Evolutionary conservation across 2,329 filamentous ascomycete genomes (phyloP).

Genomic region (Arthrinium phaeospermum): DNA sequence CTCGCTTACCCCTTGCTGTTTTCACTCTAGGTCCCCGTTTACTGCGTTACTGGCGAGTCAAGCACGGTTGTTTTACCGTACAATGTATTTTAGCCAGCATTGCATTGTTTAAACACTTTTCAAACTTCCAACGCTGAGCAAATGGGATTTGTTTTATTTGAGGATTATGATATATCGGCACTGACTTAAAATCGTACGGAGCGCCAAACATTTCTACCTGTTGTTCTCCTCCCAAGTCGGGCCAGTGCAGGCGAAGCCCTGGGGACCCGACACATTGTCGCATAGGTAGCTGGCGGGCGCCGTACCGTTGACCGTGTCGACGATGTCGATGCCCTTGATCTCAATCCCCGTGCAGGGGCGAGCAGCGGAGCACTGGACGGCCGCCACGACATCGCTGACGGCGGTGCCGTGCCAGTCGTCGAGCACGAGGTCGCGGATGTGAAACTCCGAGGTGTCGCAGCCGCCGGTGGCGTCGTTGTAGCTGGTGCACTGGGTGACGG

Average conservation of each 20-base stretch:
- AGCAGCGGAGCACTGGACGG: constrained; percentile 16
- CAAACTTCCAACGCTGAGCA: background rate
- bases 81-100: background rate
- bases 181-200: background rate
- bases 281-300: constrained; percentile 21
- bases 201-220: background rate
- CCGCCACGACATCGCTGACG: constrained; percentile 17
- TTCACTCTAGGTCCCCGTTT: background rate
- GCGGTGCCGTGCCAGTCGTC: constrained; percentile 12
- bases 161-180: background rate
- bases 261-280: constrained; percentile 17
- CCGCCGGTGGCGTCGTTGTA: constrained; percentile 14
- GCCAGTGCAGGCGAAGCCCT: constrained; percentile 21
- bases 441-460: constrained; percentile 18
- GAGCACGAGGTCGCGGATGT: constrained; percentile 16
- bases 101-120: background rate
- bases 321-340: constrained; percentile 20
- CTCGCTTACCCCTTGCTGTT: background rate
- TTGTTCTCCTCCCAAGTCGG: constrained; percentile 24
- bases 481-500: constrained; percentile 38
- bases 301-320: constrained; percentile 22
- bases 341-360: constrained; percentile 20
- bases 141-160: background rate
- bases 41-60: background rate
- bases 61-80: background rate